Evolutionary conservation across 2,329 filamentous ascomycete species (phyloP).

Genomic region (Cryphonectria naterciae): DNA sequence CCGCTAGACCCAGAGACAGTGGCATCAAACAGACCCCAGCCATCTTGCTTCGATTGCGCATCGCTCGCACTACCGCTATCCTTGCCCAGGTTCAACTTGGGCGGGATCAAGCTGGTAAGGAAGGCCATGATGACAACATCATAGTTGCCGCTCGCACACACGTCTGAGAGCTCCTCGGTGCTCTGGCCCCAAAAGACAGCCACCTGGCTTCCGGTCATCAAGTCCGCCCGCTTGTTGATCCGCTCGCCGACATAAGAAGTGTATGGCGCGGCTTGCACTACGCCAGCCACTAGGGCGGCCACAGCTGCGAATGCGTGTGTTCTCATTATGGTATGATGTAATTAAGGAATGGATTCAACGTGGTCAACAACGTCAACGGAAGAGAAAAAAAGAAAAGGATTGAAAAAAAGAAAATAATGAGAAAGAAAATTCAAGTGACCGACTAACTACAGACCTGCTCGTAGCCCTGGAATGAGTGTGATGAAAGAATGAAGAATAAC

Average conservation of each 20-base stretch:
- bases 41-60: slow-evolving; percentile 7
- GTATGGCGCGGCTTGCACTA: slow-evolving; percentile 13
- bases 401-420: too few species aligned
- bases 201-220: slow-evolving; percentile 13
- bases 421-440: neutral
- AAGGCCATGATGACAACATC: slow-evolving; percentile 23
- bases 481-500: slow-evolving; percentile 14
- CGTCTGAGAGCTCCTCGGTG: slow-evolving; percentile 12
- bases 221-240: neutral
- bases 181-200: slow-evolving; percentile 23
- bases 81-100: slow-evolving; percentile 25
- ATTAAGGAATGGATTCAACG: neutral
- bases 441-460: neutral
- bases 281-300: slow-evolving; percentile 5
- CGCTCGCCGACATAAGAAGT: neutral
- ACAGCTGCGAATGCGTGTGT: slow-evolving; percentile 7
- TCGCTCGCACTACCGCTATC: slow-evolving; percentile 20
- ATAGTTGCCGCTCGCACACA: slow-evolving; percentile 21
- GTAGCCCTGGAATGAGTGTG: neutral
- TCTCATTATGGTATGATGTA: slow-evolving; percentile 8
- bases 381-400: neutral
- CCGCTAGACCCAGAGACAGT: slow-evolving; percentile 5
- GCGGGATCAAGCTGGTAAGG: slow-evolving; percentile 21
- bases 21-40: slow-evolving; percentile 19
- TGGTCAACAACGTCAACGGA: slow-evolving; percentile 2